Evolutionary conservation across 2,329 filamentous ascomycete genomes (phyloP).

Genomic region (Sclerotiophoma versabilis): DNA sequence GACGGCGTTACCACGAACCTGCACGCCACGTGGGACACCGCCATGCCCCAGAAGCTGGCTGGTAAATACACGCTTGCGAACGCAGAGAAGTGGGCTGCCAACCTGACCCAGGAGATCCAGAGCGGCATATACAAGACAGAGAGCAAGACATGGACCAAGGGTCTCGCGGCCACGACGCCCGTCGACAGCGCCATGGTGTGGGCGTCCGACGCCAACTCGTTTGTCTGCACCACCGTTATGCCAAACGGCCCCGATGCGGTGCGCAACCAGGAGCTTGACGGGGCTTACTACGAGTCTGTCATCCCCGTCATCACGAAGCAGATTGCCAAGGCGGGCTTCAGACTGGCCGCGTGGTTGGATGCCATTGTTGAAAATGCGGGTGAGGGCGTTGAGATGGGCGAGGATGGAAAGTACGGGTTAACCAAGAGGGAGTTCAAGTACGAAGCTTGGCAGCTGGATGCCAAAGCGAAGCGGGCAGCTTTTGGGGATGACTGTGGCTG

Average conservation of each 20-base stretch:
- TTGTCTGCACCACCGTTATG: conserved; percentile 53
- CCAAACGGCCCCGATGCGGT: conserved; percentile 49
- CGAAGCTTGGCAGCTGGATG: conserved; percentile 40
- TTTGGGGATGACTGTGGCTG: conserved; percentile 40
- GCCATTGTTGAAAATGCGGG: conserved; percentile 32
- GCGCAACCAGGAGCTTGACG: conserved; percentile 48
- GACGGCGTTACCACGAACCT: conserved; percentile 51
- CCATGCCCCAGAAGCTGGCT: conserved; percentile 53
- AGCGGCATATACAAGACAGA: conserved; percentile 48
- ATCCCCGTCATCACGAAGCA: conserved; percentile 52
- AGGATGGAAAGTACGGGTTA: conserved; percentile 14
- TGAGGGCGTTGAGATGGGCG: conserved; percentile 18
- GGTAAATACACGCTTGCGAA: conserved; percentile 50
- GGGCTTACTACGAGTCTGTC: conserved; percentile 45
- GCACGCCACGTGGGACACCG: conserved; percentile 55
- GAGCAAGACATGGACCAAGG: conserved; percentile 44
- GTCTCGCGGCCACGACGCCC: conserved; percentile 47
- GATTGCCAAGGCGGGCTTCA: conserved; percentile 52
- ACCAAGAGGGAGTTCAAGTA: conserved; percentile 25
- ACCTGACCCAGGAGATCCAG: conserved; percentile 49
- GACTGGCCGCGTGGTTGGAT: conserved; percentile 44
- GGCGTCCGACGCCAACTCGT: conserved; percentile 53
- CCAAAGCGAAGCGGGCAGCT: conserved; percentile 34
- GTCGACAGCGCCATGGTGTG: conserved; percentile 50
- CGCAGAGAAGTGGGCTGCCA: conserved; percentile 49